Conservation (phyloP, 768 basidiomycete species). For the Collybia sp. region DNA sequence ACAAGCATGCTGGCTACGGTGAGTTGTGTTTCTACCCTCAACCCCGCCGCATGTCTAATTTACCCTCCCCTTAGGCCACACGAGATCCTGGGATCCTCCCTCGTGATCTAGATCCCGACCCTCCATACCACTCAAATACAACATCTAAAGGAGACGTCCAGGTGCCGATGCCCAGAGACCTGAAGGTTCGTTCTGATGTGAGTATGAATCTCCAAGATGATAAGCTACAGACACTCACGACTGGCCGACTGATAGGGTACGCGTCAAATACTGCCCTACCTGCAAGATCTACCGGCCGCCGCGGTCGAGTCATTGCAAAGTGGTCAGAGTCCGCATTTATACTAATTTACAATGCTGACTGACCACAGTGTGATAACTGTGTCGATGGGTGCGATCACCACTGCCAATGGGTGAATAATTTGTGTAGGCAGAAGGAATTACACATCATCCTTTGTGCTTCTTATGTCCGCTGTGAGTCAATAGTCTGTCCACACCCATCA, state of each 20-base stretch:
- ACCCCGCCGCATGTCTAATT: not conserved
- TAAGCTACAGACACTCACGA: not conserved
- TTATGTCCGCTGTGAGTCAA: conserved; percentile 67
- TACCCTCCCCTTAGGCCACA: conserved; percentile 56
- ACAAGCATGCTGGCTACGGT: conserved; percentile 78
- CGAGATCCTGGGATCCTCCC: conserved; percentile 89
- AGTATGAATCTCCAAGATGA: conserved; percentile 22
- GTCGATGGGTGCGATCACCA: conserved; percentile 95
- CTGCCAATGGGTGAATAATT: conserved; percentile 90
- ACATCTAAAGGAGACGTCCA: conserved; percentile 60
- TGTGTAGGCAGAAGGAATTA: conserved; percentile 96
- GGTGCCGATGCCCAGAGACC: conserved; percentile 73
- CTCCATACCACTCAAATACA: conserved; percentile 63
- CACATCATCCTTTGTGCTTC: conserved; percentile 83
- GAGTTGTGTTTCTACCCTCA: conserved; percentile 18
- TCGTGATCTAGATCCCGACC: conserved; percentile 79
- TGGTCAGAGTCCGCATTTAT: conserved; percentile 46
- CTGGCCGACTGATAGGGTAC: conserved; percentile 49
- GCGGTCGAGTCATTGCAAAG: conserved; percentile 91
- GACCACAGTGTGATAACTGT: conserved; percentile 86
- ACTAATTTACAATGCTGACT: conserved; percentile 3
- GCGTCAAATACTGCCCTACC: conserved; percentile 91
- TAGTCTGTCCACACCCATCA: not conserved
- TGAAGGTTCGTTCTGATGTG: conserved; percentile 74
- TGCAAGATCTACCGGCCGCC: conserved; percentile 93